phyloP scores from a whole-genome alignment of 441 rosid species.

The Sinapis alba region DNA sequence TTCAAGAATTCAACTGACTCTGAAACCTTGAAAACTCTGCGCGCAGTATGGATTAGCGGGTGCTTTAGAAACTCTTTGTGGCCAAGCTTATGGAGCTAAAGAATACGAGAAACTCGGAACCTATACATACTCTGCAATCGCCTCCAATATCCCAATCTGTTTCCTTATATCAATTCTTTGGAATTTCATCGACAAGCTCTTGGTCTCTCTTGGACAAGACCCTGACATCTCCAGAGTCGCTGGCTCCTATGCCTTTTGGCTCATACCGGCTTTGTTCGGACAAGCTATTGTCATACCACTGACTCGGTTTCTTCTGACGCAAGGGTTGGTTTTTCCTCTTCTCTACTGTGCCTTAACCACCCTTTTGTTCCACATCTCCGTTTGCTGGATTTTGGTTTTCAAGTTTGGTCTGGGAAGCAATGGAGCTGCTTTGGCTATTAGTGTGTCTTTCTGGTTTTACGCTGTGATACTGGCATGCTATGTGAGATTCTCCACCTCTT shows the following conservation, averaged over 20 bases:
- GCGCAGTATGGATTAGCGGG: conserved; percentile 51
- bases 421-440: conserved; percentile 35
- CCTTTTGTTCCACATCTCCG: conserved; percentile 9
- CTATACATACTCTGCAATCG: conserved; percentile 47
- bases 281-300: conserved; percentile 28
- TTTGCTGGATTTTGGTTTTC: conserved; percentile 26
- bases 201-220: conserved; percentile 49
- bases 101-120: conserved; percentile 52
- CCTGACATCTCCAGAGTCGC: conserved; percentile 38
- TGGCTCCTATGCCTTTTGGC: not conserved
- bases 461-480: conserved; percentile 19
- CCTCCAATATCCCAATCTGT: conserved; percentile 45
- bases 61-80: conserved; percentile 64
- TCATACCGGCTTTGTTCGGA: conserved; percentile 44
- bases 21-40: not conserved
- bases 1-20: not conserved
- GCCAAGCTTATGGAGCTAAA: conserved; percentile 70
- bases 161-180: conserved; percentile 48
- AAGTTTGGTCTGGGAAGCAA: conserved; percentile 18
- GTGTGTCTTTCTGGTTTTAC: conserved; percentile 33
- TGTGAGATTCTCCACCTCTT: conserved; percentile 29
- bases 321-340: conserved; percentile 35
- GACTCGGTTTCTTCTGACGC: conserved; percentile 29
- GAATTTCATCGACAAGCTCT: conserved; percentile 54
- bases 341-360: conserved; percentile 15